These are phyloP conservation scores for Nemophila menziesii DNA, from an alignment of 257 asterid genomes.

Conservation along the genomic window DNA sequence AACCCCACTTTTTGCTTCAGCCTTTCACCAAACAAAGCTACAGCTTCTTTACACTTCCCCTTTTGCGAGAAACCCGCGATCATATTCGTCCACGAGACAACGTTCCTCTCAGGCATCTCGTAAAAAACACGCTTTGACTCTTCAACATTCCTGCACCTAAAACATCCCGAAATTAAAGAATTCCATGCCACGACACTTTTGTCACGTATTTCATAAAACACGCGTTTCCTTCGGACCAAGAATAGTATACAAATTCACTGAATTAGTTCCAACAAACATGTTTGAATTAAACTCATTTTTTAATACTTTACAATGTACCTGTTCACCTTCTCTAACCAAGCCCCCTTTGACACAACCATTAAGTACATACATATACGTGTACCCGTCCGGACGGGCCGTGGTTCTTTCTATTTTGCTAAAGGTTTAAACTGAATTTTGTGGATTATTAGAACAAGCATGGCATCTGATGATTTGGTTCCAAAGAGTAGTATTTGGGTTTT, in stretches of 20 bases:
- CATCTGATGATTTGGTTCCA: conserved; percentile 72
- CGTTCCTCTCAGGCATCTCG: conserved; percentile 55
- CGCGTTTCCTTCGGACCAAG: conserved; percentile 18
- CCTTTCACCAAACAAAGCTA: conserved; percentile 41
- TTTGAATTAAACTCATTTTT: conserved; percentile 41
- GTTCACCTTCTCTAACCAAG: conserved; percentile 42
- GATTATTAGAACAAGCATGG: conserved; percentile 19
- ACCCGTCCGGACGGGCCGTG: conserved; percentile 44
- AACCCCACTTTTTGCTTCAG: conserved; percentile 26
- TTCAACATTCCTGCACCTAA: conserved; percentile 33
- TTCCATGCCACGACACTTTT: conserved; percentile 71
- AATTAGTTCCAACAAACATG: conserved; percentile 49
- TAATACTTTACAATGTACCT: conserved; percentile 55
- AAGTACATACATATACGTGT: conserved; percentile 42
- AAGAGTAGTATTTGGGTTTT: conserved; percentile 35
- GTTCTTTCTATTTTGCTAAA: conserved; percentile 34
- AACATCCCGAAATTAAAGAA: conserved; percentile 48
- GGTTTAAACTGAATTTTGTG: conserved; percentile 24
- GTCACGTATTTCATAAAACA: conserved; percentile 60
- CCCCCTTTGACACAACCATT: conserved; percentile 46
- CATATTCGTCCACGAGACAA: conserved; percentile 82
- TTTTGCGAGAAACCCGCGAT: conserved; percentile 52
- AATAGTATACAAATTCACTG: conserved; percentile 45
- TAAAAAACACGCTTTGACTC: conserved; percentile 32
- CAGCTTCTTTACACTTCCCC: conserved; percentile 53